A percentile compares a stretch with the other conserved stretches of the same genome.
phyloP scores from a whole-genome alignment of 768 basidiomycete species.

The Panaeolus papilionaceus region DNA sequence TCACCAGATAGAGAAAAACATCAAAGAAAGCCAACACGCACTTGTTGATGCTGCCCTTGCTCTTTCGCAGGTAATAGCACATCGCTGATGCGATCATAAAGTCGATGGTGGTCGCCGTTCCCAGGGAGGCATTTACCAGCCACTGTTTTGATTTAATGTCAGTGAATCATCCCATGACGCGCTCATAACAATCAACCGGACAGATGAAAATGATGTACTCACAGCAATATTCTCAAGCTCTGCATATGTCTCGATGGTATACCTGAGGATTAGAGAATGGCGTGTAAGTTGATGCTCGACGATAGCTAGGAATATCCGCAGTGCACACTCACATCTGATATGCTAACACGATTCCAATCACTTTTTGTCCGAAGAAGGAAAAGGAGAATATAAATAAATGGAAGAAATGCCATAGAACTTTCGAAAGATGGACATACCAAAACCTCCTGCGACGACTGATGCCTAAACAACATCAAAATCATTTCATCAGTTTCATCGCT shows the following conservation, averaged over 20 bases:
- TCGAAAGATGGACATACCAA: conserved; percentile 35
- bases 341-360: conserved; percentile 36
- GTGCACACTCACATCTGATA: conserved; percentile 39
- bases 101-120: conserved; percentile 49
- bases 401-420: too few relatives aligned
- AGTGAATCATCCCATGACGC: not conserved
- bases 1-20: not conserved
- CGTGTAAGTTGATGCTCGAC: not conserved
- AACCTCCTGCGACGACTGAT: conserved; percentile 42
- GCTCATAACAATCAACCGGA: not conserved
- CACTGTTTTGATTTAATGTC: conserved; percentile 36
- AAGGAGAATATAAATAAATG: not conserved
- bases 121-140: conserved; percentile 48
- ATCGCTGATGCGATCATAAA: conserved; percentile 46
- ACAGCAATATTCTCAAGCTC: conserved; percentile 40
- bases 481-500: conserved; percentile 2
- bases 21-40: conserved; percentile 27
- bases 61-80: conserved; percentile 43
- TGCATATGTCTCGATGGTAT: conserved; percentile 36
- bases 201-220: conserved; percentile 23
- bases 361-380: conserved; percentile 2
- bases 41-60: conserved; percentile 33
- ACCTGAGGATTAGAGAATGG: conserved; percentile 28
- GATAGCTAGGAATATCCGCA: not conserved
- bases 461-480: conserved; percentile 25